Evolutionary conservation across 2,329 filamentous ascomycete species (phyloP).

Genomic region (Trichoderma citrinoviride): DNA sequence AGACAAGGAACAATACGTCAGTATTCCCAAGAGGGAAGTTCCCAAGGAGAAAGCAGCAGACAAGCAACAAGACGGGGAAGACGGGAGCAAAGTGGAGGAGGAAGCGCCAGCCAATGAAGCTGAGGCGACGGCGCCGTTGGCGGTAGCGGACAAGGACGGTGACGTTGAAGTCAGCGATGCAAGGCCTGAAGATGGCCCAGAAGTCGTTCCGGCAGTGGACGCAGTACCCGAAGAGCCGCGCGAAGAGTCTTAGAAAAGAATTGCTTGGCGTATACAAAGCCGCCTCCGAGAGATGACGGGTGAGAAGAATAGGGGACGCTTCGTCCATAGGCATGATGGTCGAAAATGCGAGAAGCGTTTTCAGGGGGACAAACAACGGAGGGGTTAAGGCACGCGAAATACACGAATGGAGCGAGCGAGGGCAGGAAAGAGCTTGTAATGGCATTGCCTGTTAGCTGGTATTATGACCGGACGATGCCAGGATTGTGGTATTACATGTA

Average conservation of each 20-base stretch:
- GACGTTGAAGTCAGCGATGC: conserved; percentile 25
- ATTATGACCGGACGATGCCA: conserved; percentile 4
- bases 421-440: neutral
- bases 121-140: neutral
- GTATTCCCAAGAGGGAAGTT: conserved; percentile 43
- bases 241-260: neutral
- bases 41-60: conserved; percentile 22
- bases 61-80: neutral
- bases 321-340: neutral
- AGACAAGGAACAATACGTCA: conserved; percentile 54
- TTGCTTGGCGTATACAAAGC: neutral
- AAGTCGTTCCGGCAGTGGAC: neutral
- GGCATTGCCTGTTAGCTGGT: neutral
- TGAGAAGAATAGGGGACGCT: neutral
- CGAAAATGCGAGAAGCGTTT: neutral
- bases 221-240: neutral
- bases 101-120: neutral
- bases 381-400: no score
- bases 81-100: neutral
- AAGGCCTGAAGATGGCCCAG: neutral
- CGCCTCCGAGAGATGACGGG: neutral
- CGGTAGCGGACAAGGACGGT: conserved; percentile 29
- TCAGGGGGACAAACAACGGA: neutral
- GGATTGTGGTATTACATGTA: neutral
- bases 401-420: neutral